phyloP scores from a whole-genome alignment of 352 stramenopile species.

The Globisporangium rhizosaccharum region DNA sequence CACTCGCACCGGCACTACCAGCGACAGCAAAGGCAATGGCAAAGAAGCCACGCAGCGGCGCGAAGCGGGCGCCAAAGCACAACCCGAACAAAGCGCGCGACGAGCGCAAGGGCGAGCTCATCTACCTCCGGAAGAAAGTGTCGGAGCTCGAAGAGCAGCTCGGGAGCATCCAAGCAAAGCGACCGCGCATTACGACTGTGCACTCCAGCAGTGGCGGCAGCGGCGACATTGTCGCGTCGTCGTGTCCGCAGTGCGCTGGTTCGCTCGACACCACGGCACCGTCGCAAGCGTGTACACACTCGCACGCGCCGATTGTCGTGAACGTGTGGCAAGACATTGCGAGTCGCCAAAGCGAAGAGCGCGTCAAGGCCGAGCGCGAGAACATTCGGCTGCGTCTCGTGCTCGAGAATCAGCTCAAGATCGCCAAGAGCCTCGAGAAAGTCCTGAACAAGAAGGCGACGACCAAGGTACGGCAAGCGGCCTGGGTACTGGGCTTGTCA shows the following conservation, averaged over 20 bases:
- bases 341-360: slow-evolving; percentile 14
- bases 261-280: background rate
- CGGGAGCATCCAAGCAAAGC: slow-evolving; percentile 19
- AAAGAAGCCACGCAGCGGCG: background rate
- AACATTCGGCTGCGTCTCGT: slow-evolving; percentile 47
- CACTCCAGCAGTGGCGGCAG: background rate
- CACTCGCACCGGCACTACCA: no score
- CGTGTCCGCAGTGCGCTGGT: background rate
- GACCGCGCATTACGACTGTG: background rate
- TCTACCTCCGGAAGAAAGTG: slow-evolving; percentile 11
- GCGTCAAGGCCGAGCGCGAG: slow-evolving; percentile 45
- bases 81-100: slow-evolving; percentile 20
- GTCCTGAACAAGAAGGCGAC: slow-evolving; percentile 27
- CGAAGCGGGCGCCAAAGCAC: background rate
- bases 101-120: slow-evolving; percentile 14
- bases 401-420: slow-evolving; percentile 58
- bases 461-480: no score
- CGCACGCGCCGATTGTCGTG: background rate
- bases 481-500: no score
- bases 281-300: background rate
- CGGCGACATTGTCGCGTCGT: background rate
- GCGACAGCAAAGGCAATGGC: slow-evolving; percentile 1
- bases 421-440: slow-evolving; percentile 45
- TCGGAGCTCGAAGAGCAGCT: slow-evolving; percentile 12
- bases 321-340: slow-evolving; percentile 25